Conservation (phyloP, 2,329 filamentous ascomycete species). For the Neonectria magnoliae region DNA sequence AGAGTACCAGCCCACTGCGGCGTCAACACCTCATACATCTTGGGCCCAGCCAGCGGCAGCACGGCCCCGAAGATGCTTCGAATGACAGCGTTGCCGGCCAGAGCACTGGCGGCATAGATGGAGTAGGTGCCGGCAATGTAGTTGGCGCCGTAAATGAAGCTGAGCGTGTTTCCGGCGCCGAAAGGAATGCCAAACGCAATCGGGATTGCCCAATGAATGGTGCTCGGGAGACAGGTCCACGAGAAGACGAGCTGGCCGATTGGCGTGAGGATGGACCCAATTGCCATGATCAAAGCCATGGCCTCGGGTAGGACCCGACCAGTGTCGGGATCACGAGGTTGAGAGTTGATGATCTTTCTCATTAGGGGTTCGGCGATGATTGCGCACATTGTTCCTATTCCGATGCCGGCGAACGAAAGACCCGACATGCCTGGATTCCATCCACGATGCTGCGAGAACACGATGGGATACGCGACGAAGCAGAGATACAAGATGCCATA, state of each 20-base stretch:
- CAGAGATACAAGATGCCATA: conserved; percentile 91
- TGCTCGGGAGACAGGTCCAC: conserved; percentile 82
- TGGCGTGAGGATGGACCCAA: conserved; percentile 78
- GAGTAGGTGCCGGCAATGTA: conserved; percentile 84
- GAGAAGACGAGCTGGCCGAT: conserved; percentile 86
- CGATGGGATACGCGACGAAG: conserved; percentile 89
- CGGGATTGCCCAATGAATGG: conserved; percentile 84
- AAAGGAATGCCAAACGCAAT: conserved; percentile 84
- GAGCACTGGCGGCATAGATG: conserved; percentile 82
- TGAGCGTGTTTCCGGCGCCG: conserved; percentile 77
- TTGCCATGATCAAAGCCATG: conserved; percentile 81
- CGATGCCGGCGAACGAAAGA: conserved; percentile 79
- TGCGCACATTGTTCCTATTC: conserved; percentile 69
- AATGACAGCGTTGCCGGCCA: conserved; percentile 82
- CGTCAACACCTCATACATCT: conserved; percentile 75
- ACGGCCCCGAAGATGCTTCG: conserved; percentile 79
- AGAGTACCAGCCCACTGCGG: conserved; percentile 84
- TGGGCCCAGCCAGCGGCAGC: conserved; percentile 77
- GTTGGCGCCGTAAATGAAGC: conserved; percentile 85
- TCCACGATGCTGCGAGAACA: conserved; percentile 78
- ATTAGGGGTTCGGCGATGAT: conserved; percentile 76
- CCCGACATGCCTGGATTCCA: conserved; percentile 81
- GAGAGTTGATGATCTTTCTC: conserved; percentile 79
- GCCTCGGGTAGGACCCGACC: conserved; percentile 81
- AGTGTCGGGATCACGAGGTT: conserved; percentile 78